A percentile compares a stretch with the other conserved stretches of the same genome.
These are phyloP conservation scores for Trypanosomatidae sp. DNA, from an alignment of 208 protist genomes.

Conservation along the genomic window DNA sequence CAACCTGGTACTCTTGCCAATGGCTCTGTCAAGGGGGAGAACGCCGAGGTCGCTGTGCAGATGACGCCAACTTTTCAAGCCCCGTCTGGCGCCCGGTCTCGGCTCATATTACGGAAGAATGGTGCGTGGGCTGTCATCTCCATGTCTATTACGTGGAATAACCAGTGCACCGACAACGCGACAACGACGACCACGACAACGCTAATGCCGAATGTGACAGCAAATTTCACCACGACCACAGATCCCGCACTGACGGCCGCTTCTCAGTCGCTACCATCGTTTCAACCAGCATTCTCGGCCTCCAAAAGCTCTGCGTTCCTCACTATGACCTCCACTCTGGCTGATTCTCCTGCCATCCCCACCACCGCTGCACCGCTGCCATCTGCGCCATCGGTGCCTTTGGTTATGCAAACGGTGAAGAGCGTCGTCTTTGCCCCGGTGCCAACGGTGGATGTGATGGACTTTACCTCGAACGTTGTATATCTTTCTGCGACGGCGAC, in stretches of 20 bases:
- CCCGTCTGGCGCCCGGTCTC: slow-evolving; percentile 17
- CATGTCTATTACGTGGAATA: slow-evolving; percentile 16
- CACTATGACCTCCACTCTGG: slow-evolving; percentile 1
- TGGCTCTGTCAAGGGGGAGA: slow-evolving; percentile 32
- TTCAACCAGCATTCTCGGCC: not conserved
- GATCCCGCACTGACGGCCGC: not conserved
- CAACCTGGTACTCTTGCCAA: slow-evolving; percentile 37
- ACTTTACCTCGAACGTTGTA: slow-evolving; percentile 36
- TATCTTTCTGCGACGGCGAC: slow-evolving; percentile 14
- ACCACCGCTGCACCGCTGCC: slow-evolving; percentile 13
- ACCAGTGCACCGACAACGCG: slow-evolving; percentile 42
- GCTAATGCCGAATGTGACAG: slow-evolving; percentile 4
- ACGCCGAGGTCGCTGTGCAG: slow-evolving; percentile 37
- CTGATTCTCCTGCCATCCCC: slow-evolving; percentile 10
- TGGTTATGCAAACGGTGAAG: slow-evolving; percentile 27
- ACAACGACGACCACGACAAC: slow-evolving; percentile 19
- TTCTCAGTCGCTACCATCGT: not conserved
- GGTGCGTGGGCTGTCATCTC: slow-evolving; percentile 35
- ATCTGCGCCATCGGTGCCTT: slow-evolving; percentile 13
- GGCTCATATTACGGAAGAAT: slow-evolving; percentile 33
- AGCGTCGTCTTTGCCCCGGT: slow-evolving; percentile 18
- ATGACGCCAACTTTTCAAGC: slow-evolving; percentile 20
- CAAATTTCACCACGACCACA: slow-evolving; percentile 13
- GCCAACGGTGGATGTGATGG: slow-evolving; percentile 31
- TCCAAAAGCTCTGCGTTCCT: slow-evolving; percentile 14